Evolutionary conservation across 2,329 filamentous ascomycete species (phyloP), one percentile per base, ranked within the genome.

Genomic region (Paecilomyces dactylethromorphus): DNA sequence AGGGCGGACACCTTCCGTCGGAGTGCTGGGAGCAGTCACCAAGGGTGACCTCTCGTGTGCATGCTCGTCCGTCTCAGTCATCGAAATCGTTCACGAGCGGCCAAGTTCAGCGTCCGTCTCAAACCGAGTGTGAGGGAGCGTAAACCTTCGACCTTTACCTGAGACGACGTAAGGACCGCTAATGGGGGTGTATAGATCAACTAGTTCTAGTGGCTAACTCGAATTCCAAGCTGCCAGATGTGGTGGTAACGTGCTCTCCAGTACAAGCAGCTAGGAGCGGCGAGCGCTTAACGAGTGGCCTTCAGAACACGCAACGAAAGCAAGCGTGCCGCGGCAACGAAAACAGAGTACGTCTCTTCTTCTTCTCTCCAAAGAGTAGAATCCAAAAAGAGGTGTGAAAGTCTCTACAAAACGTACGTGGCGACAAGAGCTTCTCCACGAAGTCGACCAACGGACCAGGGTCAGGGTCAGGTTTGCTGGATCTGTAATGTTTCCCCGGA

Each of bases 21-120:
- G 22, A 3, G 21, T 52, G 21, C n/a, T 57, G 57, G 52, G 59
- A 3, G 64, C 59, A 61, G 65, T 63, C 64, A 74, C 70, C 6
- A 73, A 64, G 49, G 70, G 71, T 53, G 70, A 69, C 3, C 56
- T 62, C 61, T 73, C 71, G 56, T 70, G 61, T 32, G 56, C 55
- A 52, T 56, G 60, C 29, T 63, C 58, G 63, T 65, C 56, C 32
- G 61, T 60, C 51, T 53, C 59, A 57, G 63, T 59, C 63, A 62
- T 66, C 45, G 56, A 49, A 56, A 49, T 29, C 22, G 50, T 53
- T 49, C 58, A 60, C 56, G 15, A 33, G n/a, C 33, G 51, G 29
- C 12, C 50, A 32, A 58, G 53, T 39, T 45, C 39, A 10, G 18
- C 15, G 39, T 45, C 39, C 15, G 39, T 45, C 39, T 45, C 39